A percentile compares a stretch with the other conserved stretches of the same genome.
Evolutionary conservation across 106 monocot species (phyloP).

Genomic region (Dioscorea zingiberensis): DNA sequence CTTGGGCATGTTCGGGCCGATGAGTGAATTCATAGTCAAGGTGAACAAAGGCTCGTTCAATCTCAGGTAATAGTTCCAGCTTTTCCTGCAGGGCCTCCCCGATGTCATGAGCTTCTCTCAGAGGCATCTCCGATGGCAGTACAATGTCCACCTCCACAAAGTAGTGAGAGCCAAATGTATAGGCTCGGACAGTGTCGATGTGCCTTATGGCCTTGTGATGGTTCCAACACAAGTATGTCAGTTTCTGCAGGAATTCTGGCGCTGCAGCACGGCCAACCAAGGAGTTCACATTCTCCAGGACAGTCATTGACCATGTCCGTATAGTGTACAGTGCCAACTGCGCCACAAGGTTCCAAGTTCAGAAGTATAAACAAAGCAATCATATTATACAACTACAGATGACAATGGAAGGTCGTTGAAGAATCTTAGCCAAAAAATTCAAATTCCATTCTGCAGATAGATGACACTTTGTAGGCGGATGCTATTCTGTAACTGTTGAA

Average conservation of each 20-base stretch:
- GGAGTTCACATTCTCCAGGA: constrained; percentile 72
- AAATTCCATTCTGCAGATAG: too few species aligned
- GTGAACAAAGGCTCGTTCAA: constrained; percentile 17
- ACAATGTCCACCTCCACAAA: constrained; percentile 99
- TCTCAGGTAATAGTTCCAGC: constrained; percentile 47
- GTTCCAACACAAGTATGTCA: constrained; percentile 84
- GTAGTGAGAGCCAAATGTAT: constrained; percentile 95
- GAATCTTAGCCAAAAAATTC: too few species aligned
- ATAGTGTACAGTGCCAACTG: constrained; percentile 79
- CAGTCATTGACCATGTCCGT: constrained; percentile 69
- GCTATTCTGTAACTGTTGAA: too few species aligned
- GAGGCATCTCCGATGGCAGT: constrained; percentile 75
- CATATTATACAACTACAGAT: too few species aligned
- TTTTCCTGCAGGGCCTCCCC: constrained; percentile 96
- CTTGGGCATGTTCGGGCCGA: constrained; percentile 10
- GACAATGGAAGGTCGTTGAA: too few species aligned
- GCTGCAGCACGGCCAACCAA: constrained; percentile 63
- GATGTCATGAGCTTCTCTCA: constrained; percentile 94
- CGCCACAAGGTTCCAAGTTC: not conserved
- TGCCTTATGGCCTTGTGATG: constrained; percentile 88
- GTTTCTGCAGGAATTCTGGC: constrained; percentile 68
- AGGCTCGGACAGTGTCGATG: constrained; percentile 90
- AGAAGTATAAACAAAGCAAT: too few species aligned
- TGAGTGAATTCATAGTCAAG: constrained; percentile 18
- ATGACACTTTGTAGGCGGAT: too few species aligned